A percentile compares a stretch with the other conserved stretches of the same genome.
Conservation (phyloP, 2,329 filamentous ascomycete species). For the Pyricularia sp. region DNA sequence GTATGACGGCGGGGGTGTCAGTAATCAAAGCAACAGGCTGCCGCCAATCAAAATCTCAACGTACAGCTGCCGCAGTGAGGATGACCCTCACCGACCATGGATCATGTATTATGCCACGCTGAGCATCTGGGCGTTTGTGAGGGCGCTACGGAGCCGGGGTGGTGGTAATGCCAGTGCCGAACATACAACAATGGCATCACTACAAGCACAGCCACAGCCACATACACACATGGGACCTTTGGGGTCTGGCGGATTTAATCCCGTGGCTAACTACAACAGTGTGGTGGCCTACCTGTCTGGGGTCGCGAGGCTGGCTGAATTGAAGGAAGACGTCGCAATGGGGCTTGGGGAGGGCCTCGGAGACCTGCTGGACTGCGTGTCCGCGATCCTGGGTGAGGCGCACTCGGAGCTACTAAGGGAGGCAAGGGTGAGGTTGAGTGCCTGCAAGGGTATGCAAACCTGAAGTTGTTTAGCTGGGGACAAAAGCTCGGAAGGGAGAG, state of each 20-base stretch:
- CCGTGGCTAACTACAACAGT: slow-evolving; percentile 18
- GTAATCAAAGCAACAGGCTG: slow-evolving; percentile 12
- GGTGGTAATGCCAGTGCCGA: neutral
- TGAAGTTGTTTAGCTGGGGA: neutral
- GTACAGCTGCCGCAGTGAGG: slow-evolving; percentile 70
- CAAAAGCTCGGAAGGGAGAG: neutral
- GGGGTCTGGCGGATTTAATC: neutral
- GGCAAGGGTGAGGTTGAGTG: slow-evolving; percentile 59
- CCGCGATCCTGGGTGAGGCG: slow-evolving; percentile 31
- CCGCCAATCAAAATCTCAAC: slow-evolving; percentile 28
- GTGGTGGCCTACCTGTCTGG: slow-evolving; percentile 42
- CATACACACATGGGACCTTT: neutral
- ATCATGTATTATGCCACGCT: slow-evolving; percentile 81
- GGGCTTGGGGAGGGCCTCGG: slow-evolving; percentile 50
- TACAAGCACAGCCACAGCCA: slow-evolving; percentile 20
- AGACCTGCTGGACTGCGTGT: slow-evolving; percentile 34
- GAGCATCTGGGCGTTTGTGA: slow-evolving; percentile 82
- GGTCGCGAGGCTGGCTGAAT: slow-evolving; percentile 59
- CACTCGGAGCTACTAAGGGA: slow-evolving; percentile 66
- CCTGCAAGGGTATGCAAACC: slow-evolving; percentile 51
- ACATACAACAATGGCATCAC: slow-evolving; percentile 30
- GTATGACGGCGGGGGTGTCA: neutral
- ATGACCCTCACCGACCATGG: slow-evolving; percentile 79
- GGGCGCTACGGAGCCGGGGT: slow-evolving; percentile 30
- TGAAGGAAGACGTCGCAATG: slow-evolving; percentile 57